Evolutionary conservation across 257 asterid species (phyloP), one percentile per base, ranked within the genome.

Genomic region (Solanum chiquidenum): DNA sequence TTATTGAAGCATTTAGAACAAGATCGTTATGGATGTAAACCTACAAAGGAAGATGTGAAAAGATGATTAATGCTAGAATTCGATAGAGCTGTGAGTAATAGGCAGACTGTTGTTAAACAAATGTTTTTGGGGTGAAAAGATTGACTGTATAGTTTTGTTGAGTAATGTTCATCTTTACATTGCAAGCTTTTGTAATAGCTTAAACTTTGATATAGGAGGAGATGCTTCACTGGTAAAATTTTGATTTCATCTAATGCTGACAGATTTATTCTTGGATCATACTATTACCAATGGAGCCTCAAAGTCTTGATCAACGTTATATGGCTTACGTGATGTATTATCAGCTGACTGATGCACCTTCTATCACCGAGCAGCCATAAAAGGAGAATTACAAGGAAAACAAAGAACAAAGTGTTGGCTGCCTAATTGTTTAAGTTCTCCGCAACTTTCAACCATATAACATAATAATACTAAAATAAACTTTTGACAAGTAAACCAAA

Each of bases 11-110:
- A 40, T 77, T 77, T 77, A 77, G 84, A 40, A 90, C 92, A 95
- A 85, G 95, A 94, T 88, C 94, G 95, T 49, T 95, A 97, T 90
- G 94, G 94, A 82, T 96, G 98, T 87, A 96, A 94, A 92, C 98
- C 98, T 83, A 96, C 96, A 9, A 93, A 92, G 85, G 97, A 95
- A 68, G 97, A 92, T 77, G 94, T 92, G 83, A 90, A 94, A 87
- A 91, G 95, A 87, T 94, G 98, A 90, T 92, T 95, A 89, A 93
- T 94, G 95, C 52, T 95, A 91, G 96, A 93, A 86, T 94, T 95
- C 83, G 97, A 95, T 90, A 94, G 96, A 94, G 44, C 92, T 86
- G 97, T 95, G 90, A 94, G 98, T 94, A 35, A 38, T 58, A 21
- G 21, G 31, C 13, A 58, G 12, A 1, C 34, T 64, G 34, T 33